Percentiles rank a stretch among this genome's conserved stretches.
phyloP scores from a whole-genome alignment of 2,329 filamentous ascomycete species.

The Furcasterigmium sp. region DNA sequence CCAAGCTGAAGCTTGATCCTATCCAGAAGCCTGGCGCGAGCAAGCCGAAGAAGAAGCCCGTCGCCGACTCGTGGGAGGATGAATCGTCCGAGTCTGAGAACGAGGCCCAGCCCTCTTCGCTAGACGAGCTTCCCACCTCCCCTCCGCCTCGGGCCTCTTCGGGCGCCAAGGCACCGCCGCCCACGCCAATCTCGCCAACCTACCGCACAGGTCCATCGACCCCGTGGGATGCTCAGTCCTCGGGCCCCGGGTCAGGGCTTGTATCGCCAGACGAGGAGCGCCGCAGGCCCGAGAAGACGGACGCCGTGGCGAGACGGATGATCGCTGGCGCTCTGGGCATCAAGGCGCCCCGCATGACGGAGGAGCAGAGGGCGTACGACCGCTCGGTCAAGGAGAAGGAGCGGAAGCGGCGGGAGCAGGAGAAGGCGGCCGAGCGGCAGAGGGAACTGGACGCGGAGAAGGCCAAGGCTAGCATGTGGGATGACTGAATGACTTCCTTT shows the following conservation, averaged over 20 bases:
- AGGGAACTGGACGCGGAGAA: constrained; percentile 62
- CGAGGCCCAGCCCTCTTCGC: constrained; percentile 17
- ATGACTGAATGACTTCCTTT: constrained; percentile 55
- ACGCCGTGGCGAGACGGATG: constrained; percentile 81
- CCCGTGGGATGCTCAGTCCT: constrained; percentile 9
- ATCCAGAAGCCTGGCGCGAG: constrained; percentile 12
- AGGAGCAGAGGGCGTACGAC: constrained; percentile 86
- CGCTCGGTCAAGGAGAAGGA: constrained; percentile 78
- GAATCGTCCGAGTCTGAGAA: constrained; percentile 40
- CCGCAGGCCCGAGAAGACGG: constrained; percentile 79
- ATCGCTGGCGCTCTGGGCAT: constrained; percentile 87
- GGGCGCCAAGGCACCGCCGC: constrained; percentile 52
- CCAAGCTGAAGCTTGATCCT: constrained; percentile 23
- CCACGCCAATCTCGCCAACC: constrained; percentile 59
- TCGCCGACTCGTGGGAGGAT: constrained; percentile 48
- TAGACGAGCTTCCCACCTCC: neutral
- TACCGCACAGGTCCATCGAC: constrained; percentile 17
- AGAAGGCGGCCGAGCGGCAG: constrained; percentile 59
- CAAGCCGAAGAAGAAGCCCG: constrained; percentile 21
- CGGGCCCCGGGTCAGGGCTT: constrained; percentile 10
- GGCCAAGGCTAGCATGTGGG: constrained; percentile 84
- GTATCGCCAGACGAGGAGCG: constrained; percentile 9
- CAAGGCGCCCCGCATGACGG: constrained; percentile 72
- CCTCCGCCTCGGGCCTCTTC: constrained; percentile 16
- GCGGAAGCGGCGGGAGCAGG: constrained; percentile 67